Percentiles rank a stretch among this genome's conserved stretches.
Evolutionary conservation across 805 yeast genomes (phyloP).

Genomic region (Ogataea paradorogensis): DNA sequence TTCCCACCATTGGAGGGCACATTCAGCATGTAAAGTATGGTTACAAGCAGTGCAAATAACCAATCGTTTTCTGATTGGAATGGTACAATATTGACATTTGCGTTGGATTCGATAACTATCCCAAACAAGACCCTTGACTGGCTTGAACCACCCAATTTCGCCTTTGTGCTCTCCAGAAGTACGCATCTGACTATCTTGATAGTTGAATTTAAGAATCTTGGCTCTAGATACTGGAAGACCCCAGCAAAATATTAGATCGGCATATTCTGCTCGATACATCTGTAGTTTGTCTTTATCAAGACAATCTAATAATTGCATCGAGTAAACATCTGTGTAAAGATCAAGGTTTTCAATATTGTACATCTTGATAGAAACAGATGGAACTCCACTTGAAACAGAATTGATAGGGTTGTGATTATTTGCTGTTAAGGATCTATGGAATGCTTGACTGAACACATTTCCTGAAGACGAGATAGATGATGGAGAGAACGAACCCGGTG

Average conservation of each 20-base stretch:
- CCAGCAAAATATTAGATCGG: conserved; percentile 77
- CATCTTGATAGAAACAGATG: conserved; percentile 45
- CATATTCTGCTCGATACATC: conserved; percentile 63
- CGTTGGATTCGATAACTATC: conserved; percentile 22
- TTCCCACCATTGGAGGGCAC: conserved; percentile 83
- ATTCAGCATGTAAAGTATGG: conserved; percentile 73
- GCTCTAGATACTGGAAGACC: conserved; percentile 77
- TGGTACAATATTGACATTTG: conserved; percentile 65
- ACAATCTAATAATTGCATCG: conserved; percentile 40
- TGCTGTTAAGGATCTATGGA: conserved; percentile 17
- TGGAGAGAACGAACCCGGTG: conserved; percentile 14
- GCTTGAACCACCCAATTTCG: conserved; percentile 28
- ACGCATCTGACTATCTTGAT: conserved; percentile 18
- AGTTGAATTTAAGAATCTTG: conserved; percentile 72
- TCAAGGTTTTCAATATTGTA: conserved; percentile 43
- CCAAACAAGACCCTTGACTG: conserved; percentile 21
- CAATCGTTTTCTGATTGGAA: conserved; percentile 56
- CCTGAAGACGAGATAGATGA: conserved; percentile 16
- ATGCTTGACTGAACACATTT: conserved; percentile 26
- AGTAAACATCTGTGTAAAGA: conserved; percentile 41
- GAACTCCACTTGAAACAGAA: conserved; percentile 7
- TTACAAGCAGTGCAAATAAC: conserved; percentile 72
- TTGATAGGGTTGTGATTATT: too few species aligned
- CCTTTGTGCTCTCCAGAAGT: conserved; percentile 27
- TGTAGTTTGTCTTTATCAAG: conserved; percentile 37